Conservation (phyloP, 202 grass and related monocot species). For the Panicum hallii region DNA sequence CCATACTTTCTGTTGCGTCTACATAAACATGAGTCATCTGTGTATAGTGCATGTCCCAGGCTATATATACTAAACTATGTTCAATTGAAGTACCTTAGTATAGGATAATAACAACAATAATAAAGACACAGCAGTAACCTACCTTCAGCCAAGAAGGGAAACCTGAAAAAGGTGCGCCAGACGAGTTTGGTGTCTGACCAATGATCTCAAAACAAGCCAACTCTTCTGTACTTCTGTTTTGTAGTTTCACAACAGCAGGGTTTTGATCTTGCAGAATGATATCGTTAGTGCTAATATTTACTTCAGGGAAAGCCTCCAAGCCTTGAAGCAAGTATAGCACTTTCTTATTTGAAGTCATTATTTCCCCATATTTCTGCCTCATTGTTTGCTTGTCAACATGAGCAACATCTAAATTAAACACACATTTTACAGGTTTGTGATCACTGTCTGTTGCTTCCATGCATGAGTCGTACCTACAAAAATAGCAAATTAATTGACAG, state of each 20-base stretch:
- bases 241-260: constrained; percentile 60
- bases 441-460: constrained; percentile 91
- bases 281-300: constrained; percentile 54
- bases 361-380: constrained; percentile 74
- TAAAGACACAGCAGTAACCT: constrained; percentile 12
- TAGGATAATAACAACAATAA: constrained; percentile 29
- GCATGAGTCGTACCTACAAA: constrained; percentile 87
- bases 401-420: constrained; percentile 91
- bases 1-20: constrained; percentile 2
- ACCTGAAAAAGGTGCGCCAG: constrained; percentile 35
- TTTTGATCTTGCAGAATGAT: constrained; percentile 67
- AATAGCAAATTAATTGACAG: constrained; percentile 18
- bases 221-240: constrained; percentile 64
- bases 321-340: constrained; percentile 51
- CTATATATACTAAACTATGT: constrained; percentile 20
- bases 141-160: constrained; percentile 94
- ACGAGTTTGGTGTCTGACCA: constrained; percentile 45
- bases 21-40: not conserved
- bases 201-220: constrained; percentile 63
- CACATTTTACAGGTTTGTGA: constrained; percentile 89
- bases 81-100: not conserved
- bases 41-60: constrained; percentile 1
- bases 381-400: constrained; percentile 67
- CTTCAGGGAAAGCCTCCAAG: constrained; percentile 60
- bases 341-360: constrained; percentile 70